A percentile compares a stretch with the other conserved stretches of the same genome.
Evolutionary conservation across 305 asterid genomes (phyloP).

Genomic region (Ajuga reptans): DNA sequence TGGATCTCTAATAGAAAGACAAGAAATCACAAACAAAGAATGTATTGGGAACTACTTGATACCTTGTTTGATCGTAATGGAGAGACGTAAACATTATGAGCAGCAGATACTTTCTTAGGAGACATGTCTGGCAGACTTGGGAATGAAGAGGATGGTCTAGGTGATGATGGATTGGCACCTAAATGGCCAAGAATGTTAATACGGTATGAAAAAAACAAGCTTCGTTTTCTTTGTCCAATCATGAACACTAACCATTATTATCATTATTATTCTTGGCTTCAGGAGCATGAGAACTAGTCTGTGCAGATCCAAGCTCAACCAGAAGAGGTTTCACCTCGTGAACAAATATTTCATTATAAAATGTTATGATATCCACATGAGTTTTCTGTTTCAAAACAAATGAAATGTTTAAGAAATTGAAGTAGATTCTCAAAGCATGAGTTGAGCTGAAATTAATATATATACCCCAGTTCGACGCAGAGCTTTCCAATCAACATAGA

Average conservation of each 20-base stretch:
- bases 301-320: conserved; percentile 65
- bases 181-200: conserved; percentile 17
- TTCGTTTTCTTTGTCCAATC: not conserved
- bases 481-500: conserved; percentile 73
- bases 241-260: conserved; percentile 47
- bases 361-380: conserved; percentile 83
- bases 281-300: conserved; percentile 38
- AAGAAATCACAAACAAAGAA: not conserved
- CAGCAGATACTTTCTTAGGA: conserved; percentile 91
- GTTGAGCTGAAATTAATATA: conserved; percentile 11
- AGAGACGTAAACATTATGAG: conserved; percentile 88
- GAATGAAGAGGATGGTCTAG: conserved; percentile 72
- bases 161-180: conserved; percentile 79
- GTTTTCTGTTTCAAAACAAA: conserved; percentile 50
- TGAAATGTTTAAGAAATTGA: conserved; percentile 15
- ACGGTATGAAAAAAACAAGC: not conserved
- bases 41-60: conserved; percentile 4
- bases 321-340: conserved; percentile 88
- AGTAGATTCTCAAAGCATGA: not conserved
- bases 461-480: conserved; percentile 58
- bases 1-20: not conserved
- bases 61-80: conserved; percentile 92
- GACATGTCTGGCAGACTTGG: conserved; percentile 99
- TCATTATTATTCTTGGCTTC: conserved; percentile 44
- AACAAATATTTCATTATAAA: conserved; percentile 83